Conservation (phyloP, 768 basidiomycete species). For the Boletus pseudopeckii region DNA sequence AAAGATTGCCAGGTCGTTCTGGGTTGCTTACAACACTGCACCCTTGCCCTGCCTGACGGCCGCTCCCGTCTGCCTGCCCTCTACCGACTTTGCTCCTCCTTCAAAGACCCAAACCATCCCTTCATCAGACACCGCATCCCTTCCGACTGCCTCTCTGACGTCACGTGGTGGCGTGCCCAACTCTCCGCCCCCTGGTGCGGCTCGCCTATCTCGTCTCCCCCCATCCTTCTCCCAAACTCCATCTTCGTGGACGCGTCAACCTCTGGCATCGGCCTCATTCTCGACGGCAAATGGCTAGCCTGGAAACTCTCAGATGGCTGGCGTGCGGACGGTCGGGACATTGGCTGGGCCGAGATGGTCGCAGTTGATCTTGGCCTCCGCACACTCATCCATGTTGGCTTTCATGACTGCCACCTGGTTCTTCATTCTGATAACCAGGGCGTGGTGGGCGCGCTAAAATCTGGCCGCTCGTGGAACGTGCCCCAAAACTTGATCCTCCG, state of each 20-base stretch:
- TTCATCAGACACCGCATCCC: neutral
- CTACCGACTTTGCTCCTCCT: neutral
- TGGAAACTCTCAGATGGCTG: slow-evolving; percentile 30
- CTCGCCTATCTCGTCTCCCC: neutral
- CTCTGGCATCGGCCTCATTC: slow-evolving; percentile 29
- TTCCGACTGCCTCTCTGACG: accelerated
- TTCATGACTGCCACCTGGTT: slow-evolving; percentile 19
- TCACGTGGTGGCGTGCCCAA: neutral
- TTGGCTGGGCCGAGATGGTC: neutral
- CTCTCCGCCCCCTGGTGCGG: neutral
- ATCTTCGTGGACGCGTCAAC: neutral
- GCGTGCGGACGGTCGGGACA: neutral
- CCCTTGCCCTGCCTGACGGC: neutral
- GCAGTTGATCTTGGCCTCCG: neutral
- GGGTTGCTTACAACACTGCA: neutral
- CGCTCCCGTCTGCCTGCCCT: neutral
- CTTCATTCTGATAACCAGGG: slow-evolving; percentile 43
- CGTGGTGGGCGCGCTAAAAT: slow-evolving; percentile 24
- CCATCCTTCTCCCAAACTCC: neutral
- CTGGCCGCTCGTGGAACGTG: neutral
- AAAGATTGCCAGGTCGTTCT: neutral
- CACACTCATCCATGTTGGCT: slow-evolving; percentile 7
- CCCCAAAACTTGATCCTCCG: slow-evolving; percentile 2
- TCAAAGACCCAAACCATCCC: neutral
- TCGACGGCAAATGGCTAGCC: slow-evolving; percentile 35